These are phyloP conservation scores for Sporothrix protearum DNA, from an alignment of 2,329 filamentous ascomycete species.

Conservation along the genomic window DNA sequence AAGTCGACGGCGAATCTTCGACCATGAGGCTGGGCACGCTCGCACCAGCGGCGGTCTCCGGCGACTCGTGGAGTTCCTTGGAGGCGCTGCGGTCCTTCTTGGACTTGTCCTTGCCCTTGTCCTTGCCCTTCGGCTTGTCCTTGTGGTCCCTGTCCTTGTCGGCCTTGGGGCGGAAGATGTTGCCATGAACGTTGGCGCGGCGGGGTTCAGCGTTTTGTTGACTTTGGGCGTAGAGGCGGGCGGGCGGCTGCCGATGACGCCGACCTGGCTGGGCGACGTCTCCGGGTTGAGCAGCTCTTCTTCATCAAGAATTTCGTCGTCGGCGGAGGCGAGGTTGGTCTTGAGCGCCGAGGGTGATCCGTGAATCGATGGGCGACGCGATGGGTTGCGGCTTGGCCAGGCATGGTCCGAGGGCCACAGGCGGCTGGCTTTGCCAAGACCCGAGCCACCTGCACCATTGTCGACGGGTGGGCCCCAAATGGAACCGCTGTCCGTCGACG, in stretches of 20 bases:
- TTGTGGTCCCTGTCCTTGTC: conserved; percentile 42
- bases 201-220: conserved; percentile 68
- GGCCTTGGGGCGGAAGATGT: conserved; percentile 54
- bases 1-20: conserved; percentile 46
- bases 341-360: conserved; percentile 64
- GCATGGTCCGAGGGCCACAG: conserved; percentile 63
- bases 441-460: conserved; percentile 33
- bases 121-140: conserved; percentile 38
- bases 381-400: conserved; percentile 63
- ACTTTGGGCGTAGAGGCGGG: conserved; percentile 46
- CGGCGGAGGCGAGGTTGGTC: conserved; percentile 59
- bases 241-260: conserved; percentile 71
- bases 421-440: conserved; percentile 50
- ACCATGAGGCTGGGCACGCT: conserved; percentile 41
- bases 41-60: conserved; percentile 36
- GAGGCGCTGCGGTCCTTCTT: conserved; percentile 41
- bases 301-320: conserved; percentile 62
- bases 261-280: conserved; percentile 55
- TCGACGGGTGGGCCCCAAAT: conserved; percentile 63
- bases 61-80: conserved; percentile 21
- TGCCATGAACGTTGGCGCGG: conserved; percentile 81
- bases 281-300: conserved; percentile 52
- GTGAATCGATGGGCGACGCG: conserved; percentile 75
- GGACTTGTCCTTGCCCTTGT: conserved; percentile 41
- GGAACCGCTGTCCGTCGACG: conserved; percentile 73